Percentiles rank a stretch among this genome's conserved stretches.
Evolutionary conservation across 805 yeast genomes (phyloP).

Genomic region (Kuraishia cidri): DNA sequence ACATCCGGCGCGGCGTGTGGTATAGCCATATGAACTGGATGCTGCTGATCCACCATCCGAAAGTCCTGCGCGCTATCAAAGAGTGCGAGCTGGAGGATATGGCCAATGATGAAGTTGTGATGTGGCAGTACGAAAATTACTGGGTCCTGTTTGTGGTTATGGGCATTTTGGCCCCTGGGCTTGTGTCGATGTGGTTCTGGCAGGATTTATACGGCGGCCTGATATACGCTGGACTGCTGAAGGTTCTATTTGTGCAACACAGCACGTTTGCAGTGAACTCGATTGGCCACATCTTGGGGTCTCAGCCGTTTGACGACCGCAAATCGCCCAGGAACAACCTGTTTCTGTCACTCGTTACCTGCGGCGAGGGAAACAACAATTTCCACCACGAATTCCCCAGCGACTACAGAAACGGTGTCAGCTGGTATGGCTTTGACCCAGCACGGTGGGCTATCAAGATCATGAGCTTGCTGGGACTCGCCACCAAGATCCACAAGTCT

Average conservation of each 20-base stretch:
- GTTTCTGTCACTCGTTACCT: constrained; percentile 72
- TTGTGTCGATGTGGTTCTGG: constrained; percentile 46
- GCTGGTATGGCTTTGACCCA: constrained; percentile 86
- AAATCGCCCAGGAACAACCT: constrained; percentile 83
- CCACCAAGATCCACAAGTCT: constrained; percentile 67
- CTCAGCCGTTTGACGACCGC: constrained; percentile 79
- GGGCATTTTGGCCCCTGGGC: constrained; percentile 55
- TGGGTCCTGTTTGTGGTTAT: constrained; percentile 40
- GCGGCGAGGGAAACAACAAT: constrained; percentile 87
- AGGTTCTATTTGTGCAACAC: constrained; percentile 68
- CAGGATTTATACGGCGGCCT: constrained; percentile 66
- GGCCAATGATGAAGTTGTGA: constrained; percentile 43
- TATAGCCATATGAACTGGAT: constrained; percentile 91
- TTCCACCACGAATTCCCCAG: constrained; percentile 89
- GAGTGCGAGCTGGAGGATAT: constrained; percentile 51
- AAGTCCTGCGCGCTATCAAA: constrained; percentile 28
- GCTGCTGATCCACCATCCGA: constrained; percentile 56
- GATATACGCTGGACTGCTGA: constrained; percentile 65
- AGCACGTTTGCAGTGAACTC: constrained; percentile 85
- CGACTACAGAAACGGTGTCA: constrained; percentile 80
- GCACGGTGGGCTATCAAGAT: constrained; percentile 57
- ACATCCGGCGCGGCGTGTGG: constrained; percentile 68
- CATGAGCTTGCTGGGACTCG: constrained; percentile 57
- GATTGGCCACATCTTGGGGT: constrained; percentile 80
- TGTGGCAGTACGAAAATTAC: constrained; percentile 71